These are phyloP conservation scores for Kregervanrija fluxuum DNA, from an alignment of 805 yeast genomes.

Conservation along the genomic window DNA sequence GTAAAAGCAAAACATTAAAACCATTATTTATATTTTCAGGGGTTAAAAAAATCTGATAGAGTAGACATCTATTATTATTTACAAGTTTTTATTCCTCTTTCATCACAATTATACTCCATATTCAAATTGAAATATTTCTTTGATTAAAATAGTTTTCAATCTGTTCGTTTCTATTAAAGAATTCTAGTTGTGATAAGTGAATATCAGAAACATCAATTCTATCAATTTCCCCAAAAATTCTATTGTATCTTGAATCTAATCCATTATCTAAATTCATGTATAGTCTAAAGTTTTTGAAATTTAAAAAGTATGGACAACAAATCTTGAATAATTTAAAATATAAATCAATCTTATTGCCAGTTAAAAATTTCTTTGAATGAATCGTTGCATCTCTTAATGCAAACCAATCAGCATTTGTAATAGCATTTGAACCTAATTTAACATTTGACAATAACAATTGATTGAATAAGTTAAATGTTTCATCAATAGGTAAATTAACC, in stretches of 20 bases:
- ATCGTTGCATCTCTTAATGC: constrained; percentile 76
- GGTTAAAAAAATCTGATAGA: background rate
- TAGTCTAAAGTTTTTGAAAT: constrained; percentile 34
- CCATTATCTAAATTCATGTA: constrained; percentile 36
- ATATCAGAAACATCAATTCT: constrained; percentile 29
- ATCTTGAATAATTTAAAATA: constrained; percentile 47
- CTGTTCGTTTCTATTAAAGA: constrained; percentile 19
- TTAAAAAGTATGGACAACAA: constrained; percentile 40
- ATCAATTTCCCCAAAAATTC: constrained; percentile 27
- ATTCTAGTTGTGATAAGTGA: constrained; percentile 31
- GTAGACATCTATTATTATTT: background rate
- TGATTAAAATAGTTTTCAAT: constrained; percentile 13
- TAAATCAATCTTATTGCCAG: constrained; percentile 38
- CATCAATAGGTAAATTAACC: constrained; percentile 42
- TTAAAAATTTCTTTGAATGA: constrained; percentile 27
- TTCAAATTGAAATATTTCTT: constrained; percentile 7
- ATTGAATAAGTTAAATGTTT: constrained; percentile 35
- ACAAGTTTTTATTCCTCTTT: background rate
- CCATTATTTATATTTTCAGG: background rate
- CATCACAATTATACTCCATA: background rate
- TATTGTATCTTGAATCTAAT: constrained; percentile 31
- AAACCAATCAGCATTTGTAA: constrained; percentile 82
- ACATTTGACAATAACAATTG: constrained; percentile 36
- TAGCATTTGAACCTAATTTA: constrained; percentile 41
- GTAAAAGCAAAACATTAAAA: background rate